Conservation (phyloP, 768 basidiomycete species). For the Xanthoconium stramineum region DNA sequence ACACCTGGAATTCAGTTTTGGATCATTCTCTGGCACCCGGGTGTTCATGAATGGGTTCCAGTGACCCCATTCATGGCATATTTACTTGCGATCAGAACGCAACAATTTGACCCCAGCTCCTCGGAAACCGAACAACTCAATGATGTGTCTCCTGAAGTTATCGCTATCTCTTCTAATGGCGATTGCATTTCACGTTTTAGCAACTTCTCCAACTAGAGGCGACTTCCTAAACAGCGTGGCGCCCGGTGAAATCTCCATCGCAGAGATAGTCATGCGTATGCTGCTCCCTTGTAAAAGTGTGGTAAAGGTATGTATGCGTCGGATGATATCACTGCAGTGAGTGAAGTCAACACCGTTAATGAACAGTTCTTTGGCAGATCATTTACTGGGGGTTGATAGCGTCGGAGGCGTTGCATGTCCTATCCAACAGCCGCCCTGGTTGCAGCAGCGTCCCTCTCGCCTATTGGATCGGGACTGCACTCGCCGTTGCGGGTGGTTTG, state of each 20-base stretch:
- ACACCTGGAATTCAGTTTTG: too few species aligned
- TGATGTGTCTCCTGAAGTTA: neutral
- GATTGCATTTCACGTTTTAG: neutral
- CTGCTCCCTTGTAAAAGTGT: neutral
- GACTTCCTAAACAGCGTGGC: neutral
- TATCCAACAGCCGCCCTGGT: neutral
- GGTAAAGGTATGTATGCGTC: neutral
- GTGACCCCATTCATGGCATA: too few species aligned
- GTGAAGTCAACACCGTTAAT: neutral
- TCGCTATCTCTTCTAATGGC: neutral
- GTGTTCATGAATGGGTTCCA: too few species aligned
- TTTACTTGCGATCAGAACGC: too few species aligned
- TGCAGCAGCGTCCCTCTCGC: neutral
- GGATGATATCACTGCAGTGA: neutral
- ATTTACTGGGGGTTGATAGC: neutral
- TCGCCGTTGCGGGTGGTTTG: neutral
- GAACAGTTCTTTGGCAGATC: neutral
- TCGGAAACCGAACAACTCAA: neutral
- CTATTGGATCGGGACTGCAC: neutral
- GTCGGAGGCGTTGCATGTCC: neutral
- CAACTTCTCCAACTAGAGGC: neutral
- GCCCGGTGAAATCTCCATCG: neutral
- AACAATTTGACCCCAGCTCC: too few species aligned
- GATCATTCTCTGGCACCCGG: too few species aligned
- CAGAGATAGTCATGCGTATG: neutral